Base-by-base conservation (phyloP, 495 filamentous ascomycete species). In the Trichoderma gamsii region DNA sequence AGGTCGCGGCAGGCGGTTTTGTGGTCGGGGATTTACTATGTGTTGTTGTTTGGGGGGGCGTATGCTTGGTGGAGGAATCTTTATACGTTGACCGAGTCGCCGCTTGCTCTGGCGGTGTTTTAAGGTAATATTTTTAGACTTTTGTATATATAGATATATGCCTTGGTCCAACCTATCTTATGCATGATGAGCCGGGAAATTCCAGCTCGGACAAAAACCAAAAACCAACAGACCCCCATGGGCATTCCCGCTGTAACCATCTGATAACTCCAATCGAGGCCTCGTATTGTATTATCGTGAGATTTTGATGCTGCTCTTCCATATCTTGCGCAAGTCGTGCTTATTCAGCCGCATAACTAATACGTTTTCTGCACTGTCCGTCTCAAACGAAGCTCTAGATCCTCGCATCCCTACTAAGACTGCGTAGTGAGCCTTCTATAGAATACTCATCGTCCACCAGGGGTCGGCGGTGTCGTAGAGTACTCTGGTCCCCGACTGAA, bases 21-120 rank as follows among this genome's bases (percentile, higher is more conserved):
- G 61, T 96, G 91, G 92, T 90, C 90, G 5, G 78, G 92, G 27
- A 82, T 79, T 8, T 98, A 97, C 74, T 97, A 97, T 76, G 65
- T 79, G 4, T 73, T 96, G 41, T 79, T 98, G 0, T 78, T 94
- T 16, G 82, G 74, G 2, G 95, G 95, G 5, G 89, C 89, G 0
- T 74, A 87, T 43, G 79, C 82, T 0, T 99, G 92, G 78, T 92
- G 84, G 68, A 82, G 72, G 71, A 73, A 81, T 41, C 73, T 97
- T 61, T 96, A 89, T 84, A 75, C 79, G n/a, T 79, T 96, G 77
- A 96, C 92, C 0, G 84, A 90, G 74, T 66, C 65, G 27, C 41
- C 41, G 12, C 15, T 66, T 41, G 81, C 82, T 15, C 71, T 87
- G 70, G 75, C 78, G n/a, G 73, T 73, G 0, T 81, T 85, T 25